phyloP scores from a whole-genome alignment of 2,329 filamentous ascomycete species.

The Penicillium sp. region DNA sequence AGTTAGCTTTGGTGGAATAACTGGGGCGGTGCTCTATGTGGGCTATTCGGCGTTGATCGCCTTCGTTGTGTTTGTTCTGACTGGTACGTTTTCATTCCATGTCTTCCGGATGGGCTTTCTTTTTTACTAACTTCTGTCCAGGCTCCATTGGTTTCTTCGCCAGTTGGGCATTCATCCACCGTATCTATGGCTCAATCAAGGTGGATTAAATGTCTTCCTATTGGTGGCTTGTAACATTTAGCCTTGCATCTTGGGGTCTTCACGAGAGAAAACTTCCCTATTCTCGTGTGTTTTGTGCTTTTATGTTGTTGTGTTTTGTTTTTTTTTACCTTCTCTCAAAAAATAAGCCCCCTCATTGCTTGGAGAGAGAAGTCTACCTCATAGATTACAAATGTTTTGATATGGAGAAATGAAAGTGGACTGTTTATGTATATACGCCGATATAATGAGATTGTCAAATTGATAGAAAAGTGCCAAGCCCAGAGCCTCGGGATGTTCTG shows the following conservation, averaged over 20 bases:
- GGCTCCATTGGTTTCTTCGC: conserved; percentile 94
- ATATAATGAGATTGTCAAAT: background rate
- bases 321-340: background rate
- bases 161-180: conserved; percentile 89
- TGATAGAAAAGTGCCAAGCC: conserved; percentile 20
- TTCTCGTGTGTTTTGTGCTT: background rate
- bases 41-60: conserved; percentile 89
- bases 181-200: conserved; percentile 97
- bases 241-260: background rate
- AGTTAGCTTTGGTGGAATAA: conserved; percentile 77
- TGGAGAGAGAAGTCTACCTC: background rate
- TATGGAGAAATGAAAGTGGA: background rate
- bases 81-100: conserved; percentile 63
- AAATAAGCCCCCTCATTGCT: background rate
- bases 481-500: conserved; percentile 16
- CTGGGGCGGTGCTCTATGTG: conserved; percentile 85
- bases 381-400: background rate
- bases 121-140: conserved; percentile 38
- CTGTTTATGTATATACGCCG: background rate
- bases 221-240: background rate
- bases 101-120: background rate
- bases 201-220: conserved; percentile 64
- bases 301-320: too few species aligned
- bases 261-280: background rate
- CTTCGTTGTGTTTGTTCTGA: conserved; percentile 88